Evolutionary conservation across 345 rosid species (phyloP).

Genomic region (Geranium brycei): DNA sequence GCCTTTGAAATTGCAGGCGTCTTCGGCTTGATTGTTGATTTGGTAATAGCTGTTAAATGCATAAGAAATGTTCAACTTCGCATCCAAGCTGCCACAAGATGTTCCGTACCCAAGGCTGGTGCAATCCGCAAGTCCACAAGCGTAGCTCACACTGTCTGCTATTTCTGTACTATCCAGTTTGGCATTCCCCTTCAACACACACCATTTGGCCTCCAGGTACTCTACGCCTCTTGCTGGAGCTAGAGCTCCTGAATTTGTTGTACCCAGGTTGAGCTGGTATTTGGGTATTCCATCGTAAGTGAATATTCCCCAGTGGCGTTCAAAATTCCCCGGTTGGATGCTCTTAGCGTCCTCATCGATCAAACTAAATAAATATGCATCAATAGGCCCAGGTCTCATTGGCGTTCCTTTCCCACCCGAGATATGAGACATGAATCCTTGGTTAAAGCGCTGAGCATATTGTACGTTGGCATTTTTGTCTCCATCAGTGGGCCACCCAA

Average conservation of each 20-base stretch:
- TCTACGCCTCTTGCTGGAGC: constrained; percentile 39
- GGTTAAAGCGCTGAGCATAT: constrained; percentile 71
- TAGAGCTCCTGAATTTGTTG: constrained; percentile 54
- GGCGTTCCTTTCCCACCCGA: constrained; percentile 82
- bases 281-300: constrained; percentile 57
- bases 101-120: constrained; percentile 83
- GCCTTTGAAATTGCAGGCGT: constrained; percentile 70
- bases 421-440: constrained; percentile 66
- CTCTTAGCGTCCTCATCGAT: constrained; percentile 85
- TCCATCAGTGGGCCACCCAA: constrained; percentile 98
- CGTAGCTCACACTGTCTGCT: constrained; percentile 61
- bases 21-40: constrained; percentile 54
- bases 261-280: constrained; percentile 67
- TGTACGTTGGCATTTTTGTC: constrained; percentile 56
- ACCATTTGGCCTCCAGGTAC: constrained; percentile 58
- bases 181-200: constrained; percentile 54
- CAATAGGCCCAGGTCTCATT: constrained; percentile 55
- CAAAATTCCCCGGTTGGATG: constrained; percentile 75
- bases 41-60: constrained; percentile 92
- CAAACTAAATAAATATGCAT: constrained; percentile 65
- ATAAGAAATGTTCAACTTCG: constrained; percentile 53
- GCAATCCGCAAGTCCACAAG: constrained; percentile 72
- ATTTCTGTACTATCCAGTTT: constrained; percentile 54
- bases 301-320: constrained; percentile 83
- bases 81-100: constrained; percentile 53